These are phyloP conservation scores for Trichoderma aggressivum DNA, from an alignment of 2,329 filamentous ascomycete genomes.

Conservation along the genomic window DNA sequence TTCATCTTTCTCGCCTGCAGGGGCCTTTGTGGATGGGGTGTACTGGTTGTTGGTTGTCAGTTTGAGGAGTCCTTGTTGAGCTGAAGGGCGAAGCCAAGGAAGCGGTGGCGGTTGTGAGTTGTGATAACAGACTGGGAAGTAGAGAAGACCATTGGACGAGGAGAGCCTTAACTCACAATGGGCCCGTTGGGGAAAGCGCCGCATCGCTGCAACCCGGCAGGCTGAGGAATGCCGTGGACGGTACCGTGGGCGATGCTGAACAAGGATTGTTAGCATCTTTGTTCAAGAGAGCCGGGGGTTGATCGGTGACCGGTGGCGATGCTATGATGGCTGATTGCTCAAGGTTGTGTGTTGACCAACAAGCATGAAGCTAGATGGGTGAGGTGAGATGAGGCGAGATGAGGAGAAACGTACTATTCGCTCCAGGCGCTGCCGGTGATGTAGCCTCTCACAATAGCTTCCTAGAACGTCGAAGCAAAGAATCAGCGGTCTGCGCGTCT, in stretches of 20 bases:
- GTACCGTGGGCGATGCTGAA: conserved; percentile 46
- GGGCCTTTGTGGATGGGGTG: conserved; percentile 77
- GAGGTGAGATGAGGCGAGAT: neutral
- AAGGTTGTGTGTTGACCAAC: neutral
- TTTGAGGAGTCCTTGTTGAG: neutral
- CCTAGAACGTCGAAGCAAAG: neutral
- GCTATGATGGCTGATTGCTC: neutral
- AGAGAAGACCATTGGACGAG: neutral
- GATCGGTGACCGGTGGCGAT: neutral
- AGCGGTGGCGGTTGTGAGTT: neutral
- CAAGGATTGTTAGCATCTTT: conserved; percentile 52
- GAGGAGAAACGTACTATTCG: conserved; percentile 43
- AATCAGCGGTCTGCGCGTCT: neutral
- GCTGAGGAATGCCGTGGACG: conserved; percentile 72
- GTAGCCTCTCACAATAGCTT: conserved; percentile 65
- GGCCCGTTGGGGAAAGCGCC: conserved; percentile 66
- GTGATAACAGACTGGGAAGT: neutral
- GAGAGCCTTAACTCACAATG: neutral
- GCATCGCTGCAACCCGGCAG: conserved; percentile 66
- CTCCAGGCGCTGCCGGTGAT: conserved; percentile 81
- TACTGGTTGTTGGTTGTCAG: conserved; percentile 30
- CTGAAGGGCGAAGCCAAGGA: neutral
- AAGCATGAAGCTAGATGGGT: neutral
- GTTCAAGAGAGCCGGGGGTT: neutral
- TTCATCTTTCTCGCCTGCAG: conserved; percentile 73